Conservation (phyloP, 2,329 filamentous ascomycete genomes). For the Aspergillus calidoustus region DNA sequence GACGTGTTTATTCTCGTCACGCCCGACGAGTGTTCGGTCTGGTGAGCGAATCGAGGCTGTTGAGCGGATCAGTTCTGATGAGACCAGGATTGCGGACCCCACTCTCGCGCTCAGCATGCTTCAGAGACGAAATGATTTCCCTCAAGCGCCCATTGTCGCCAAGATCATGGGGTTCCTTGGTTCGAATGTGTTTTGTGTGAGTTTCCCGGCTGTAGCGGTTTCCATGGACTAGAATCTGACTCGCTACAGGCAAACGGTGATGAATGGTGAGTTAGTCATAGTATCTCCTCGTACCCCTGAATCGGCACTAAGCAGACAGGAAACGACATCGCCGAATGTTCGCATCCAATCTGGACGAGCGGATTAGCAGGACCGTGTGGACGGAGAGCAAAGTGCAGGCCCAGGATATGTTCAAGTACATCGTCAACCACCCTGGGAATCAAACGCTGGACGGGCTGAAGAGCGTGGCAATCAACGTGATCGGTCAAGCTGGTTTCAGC, state of each 20-base stretch:
- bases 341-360: constrained; percentile 43
- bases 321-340: constrained; percentile 42
- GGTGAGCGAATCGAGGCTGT: not conserved
- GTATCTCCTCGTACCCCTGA: not conserved
- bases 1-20: constrained; percentile 39
- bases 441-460: constrained; percentile 36
- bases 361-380: constrained; percentile 43
- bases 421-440: constrained; percentile 30
- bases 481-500: constrained; percentile 41
- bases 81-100: constrained; percentile 30
- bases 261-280: constrained; percentile 29
- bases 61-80: not conserved
- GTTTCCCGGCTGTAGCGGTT: not conserved
- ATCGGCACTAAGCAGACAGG: constrained; percentile 21
- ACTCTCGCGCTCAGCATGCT: constrained; percentile 35
- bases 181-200: constrained; percentile 39
- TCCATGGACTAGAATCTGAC: not conserved
- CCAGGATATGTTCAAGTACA: constrained; percentile 33
- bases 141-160: constrained; percentile 30
- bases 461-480: constrained; percentile 45
- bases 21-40: constrained; percentile 13
- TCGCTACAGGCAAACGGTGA: constrained; percentile 32
- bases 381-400: constrained; percentile 38
- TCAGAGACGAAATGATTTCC: constrained; percentile 42
- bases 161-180: constrained; percentile 42